Base-by-base conservation (phyloP, 192 early-diverging fungal genomes). In the Umbelopsis isabellina region DNA sequence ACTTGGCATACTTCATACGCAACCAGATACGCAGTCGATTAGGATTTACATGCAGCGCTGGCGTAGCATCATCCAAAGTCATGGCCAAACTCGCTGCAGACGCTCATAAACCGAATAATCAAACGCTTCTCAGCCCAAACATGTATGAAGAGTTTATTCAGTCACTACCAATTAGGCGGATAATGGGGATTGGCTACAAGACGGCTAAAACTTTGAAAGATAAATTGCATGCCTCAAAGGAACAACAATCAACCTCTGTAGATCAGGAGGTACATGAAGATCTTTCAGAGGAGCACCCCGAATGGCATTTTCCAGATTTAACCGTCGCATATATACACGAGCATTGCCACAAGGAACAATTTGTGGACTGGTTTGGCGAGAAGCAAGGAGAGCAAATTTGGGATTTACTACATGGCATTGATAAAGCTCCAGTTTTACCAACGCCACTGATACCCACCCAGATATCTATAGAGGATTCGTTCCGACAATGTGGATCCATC, bases 391-490 rank as follows among this genome's bases (percentile, higher is more conserved):
- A 21, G 20, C 16, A 27, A 9, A 16, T 72, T 8, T 65, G 61
- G 61, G 71, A 73, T 9, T 45, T 75, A n/a, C 20, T 81, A 4
- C 46, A 80, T 22, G 80, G 80, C 11, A 23, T 55, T 18, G 80
- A 81, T 50, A 13, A 3, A 2, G 33, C 68, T 12, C 51, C 51
- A 27, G 80, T 81, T 1, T 21, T 71, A 4, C 47, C 70, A 13
- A 65, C 80, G 1, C 58, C 68, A 2, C n/a, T 55, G 16, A 71
- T 67, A 20, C 74, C 80, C 0, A 45, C 46, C 0, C 73, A 79
- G 48, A 81, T 81, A 37, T 71, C 71, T 37, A 66, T 81, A 8
- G 80, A 81, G 46, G 80, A 81, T 67, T 80, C 80, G 44, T 81
- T 81, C 48, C 74, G 46, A n/a, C 45, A 72, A 41, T 80, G 77